These are phyloP conservation scores for Anisodus tanguticus DNA, from an alignment of 257 asterid genomes.

Conservation along the genomic window DNA sequence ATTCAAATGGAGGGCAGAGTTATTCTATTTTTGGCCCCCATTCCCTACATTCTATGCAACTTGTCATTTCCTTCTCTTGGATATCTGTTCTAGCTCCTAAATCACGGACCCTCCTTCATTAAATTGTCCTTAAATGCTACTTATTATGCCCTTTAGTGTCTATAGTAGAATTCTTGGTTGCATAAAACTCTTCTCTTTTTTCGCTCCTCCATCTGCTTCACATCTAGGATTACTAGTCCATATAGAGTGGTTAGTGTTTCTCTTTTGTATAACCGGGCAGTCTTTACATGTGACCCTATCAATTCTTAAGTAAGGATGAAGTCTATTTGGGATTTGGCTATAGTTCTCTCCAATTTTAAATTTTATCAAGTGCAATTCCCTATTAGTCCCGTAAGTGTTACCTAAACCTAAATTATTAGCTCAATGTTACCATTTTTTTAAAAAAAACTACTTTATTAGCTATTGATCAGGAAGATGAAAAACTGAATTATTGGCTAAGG, in stretches of 20 bases:
- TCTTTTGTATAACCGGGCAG: background rate
- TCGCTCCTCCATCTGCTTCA: background rate
- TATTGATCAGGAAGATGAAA: background rate
- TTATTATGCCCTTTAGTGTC: background rate
- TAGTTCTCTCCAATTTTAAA: background rate
- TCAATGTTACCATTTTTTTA: too few species aligned
- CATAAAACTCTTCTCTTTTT: background rate
- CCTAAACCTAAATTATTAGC: background rate
- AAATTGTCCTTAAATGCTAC: background rate
- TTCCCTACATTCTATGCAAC: background rate
- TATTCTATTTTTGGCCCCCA: too few species aligned
- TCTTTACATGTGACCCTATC: background rate
- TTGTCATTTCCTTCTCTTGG: slow-evolving; percentile 7
- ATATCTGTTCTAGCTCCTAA: background rate
- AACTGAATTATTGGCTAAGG: background rate
- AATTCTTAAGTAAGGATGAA: background rate
- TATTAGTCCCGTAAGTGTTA: background rate
- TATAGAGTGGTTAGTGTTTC: slow-evolving; percentile 18
- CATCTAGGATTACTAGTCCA: slow-evolving; percentile 15
- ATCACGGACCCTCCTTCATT: background rate
- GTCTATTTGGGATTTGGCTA: background rate
- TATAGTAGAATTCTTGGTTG: background rate
- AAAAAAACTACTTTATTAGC: background rate
- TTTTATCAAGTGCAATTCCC: slow-evolving; percentile 2
- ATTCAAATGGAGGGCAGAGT: too few species aligned